These are phyloP conservation scores for Fusarium sp. DNA, from an alignment of 2,329 filamentous ascomycete species.

Conservation along the genomic window DNA sequence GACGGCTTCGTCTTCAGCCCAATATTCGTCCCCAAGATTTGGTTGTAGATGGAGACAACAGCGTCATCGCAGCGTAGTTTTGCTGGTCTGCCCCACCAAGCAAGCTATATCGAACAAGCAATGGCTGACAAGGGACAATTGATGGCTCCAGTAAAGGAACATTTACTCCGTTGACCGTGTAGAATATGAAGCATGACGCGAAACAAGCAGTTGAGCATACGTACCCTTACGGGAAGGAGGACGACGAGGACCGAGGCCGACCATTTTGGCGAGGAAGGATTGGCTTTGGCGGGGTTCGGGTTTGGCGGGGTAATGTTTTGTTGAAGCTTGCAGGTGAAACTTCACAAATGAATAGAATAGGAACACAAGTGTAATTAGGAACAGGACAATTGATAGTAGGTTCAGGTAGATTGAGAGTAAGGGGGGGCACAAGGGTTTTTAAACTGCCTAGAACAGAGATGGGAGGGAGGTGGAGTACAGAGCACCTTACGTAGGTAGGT, in stretches of 20 bases:
- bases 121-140: conserved; percentile 17
- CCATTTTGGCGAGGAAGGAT: conserved; percentile 60
- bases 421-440: conserved; percentile 45
- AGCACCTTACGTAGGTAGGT: conserved; percentile 38
- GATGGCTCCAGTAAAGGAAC: background rate
- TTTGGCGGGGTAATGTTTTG: conserved; percentile 55
- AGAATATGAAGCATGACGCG: conserved; percentile 6
- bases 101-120: conserved; percentile 25
- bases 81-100: conserved; percentile 34
- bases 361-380: conserved; percentile 9
- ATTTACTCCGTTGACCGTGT: background rate
- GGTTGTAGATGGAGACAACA: conserved; percentile 24
- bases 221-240: conserved; percentile 76
- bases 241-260: conserved; percentile 66
- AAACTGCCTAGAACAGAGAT: conserved; percentile 44
- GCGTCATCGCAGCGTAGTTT: conserved; percentile 40
- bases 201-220: conserved; percentile 53
- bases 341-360: conserved; percentile 10
- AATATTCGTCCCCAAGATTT: conserved; percentile 3
- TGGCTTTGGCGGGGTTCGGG: conserved; percentile 56
- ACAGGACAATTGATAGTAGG: conserved; percentile 19
- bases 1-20: conserved; percentile 33
- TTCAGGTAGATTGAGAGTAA: conserved; percentile 15
- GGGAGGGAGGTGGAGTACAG: conserved; percentile 46
- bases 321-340: conserved; percentile 30